These are phyloP conservation scores for Colletotrichum chrysophilum DNA, from an alignment of 2,329 filamentous ascomycete species.

Conservation along the genomic window DNA sequence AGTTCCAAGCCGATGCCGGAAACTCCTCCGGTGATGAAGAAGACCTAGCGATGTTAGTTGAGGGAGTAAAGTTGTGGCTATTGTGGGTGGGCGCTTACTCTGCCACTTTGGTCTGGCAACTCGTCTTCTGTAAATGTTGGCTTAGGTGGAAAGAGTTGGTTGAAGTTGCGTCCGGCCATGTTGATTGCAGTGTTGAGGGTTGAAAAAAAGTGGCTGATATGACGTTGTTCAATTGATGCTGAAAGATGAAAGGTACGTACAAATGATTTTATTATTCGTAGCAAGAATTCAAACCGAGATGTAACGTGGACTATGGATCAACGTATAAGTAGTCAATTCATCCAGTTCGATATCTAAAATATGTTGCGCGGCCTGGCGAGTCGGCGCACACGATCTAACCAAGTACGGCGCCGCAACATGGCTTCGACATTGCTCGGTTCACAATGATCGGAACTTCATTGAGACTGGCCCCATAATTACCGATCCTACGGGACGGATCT, in stretches of 20 bases:
- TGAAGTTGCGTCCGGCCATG: neutral
- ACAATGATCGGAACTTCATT: neutral
- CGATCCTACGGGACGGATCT: neutral
- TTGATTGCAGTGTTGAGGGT: neutral
- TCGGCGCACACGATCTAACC: neutral
- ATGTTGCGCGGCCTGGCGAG: neutral
- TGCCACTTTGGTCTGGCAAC: constrained; percentile 43
- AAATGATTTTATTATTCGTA: no score
- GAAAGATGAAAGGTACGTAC: no score
- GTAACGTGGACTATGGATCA: neutral
- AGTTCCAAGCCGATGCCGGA: constrained; percentile 56
- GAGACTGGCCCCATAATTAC: neutral
- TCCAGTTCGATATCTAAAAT: neutral
- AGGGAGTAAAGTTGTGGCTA: no score
- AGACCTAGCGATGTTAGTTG: constrained; percentile 36
- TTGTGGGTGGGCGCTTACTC: constrained; percentile 22
- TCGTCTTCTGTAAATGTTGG: constrained; percentile 47
- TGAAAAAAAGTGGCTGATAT: neutral
- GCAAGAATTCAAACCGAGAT: neutral
- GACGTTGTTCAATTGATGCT: neutral
- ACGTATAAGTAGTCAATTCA: neutral
- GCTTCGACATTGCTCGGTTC: neutral
- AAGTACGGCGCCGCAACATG: neutral
- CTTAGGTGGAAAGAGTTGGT: constrained; percentile 32
- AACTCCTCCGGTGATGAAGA: constrained; percentile 53